These are phyloP conservation scores for Orbilia blumenaviensis DNA, from an alignment of 2,329 filamentous ascomycete species.

Conservation along the genomic window DNA sequence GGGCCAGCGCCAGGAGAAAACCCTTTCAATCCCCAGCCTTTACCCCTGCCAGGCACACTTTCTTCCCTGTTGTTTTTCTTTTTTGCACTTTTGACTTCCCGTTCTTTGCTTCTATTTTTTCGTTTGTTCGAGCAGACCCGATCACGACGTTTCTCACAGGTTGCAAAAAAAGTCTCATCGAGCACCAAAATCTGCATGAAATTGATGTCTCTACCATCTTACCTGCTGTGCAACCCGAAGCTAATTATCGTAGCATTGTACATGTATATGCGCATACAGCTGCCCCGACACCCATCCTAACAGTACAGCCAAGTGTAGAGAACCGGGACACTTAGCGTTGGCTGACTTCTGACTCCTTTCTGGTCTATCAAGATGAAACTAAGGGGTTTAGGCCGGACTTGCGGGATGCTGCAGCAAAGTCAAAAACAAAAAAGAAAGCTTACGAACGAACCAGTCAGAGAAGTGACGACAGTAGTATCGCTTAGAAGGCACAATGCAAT, in stretches of 20 bases:
- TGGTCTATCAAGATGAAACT: constrained; percentile 52
- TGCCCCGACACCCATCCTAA: constrained; percentile 9
- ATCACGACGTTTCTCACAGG: constrained; percentile 34
- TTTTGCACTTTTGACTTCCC: constrained; percentile 50
- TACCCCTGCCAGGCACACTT: constrained; percentile 45
- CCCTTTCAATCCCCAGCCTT: not conserved
- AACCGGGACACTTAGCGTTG: constrained; percentile 1
- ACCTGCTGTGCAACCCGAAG: constrained; percentile 41
- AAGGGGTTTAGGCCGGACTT: constrained; percentile 34
- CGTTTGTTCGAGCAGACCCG: not conserved
- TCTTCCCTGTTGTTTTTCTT: constrained; percentile 17
- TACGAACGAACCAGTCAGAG: not conserved
- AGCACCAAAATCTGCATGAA: constrained; percentile 30
- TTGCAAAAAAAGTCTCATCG: constrained; percentile 5
- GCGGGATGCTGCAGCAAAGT: constrained; percentile 13
- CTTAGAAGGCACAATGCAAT: constrained; percentile 11
- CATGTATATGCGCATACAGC: too few relatives aligned
- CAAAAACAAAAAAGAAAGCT: constrained; percentile 13
- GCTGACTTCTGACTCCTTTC: constrained; percentile 13
- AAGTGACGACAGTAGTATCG: constrained; percentile 28
- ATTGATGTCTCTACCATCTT: constrained; percentile 34
- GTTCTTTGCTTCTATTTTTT: constrained; percentile 48
- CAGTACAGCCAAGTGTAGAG: not conserved
- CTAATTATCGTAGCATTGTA: constrained; percentile 36
- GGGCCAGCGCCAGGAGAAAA: constrained; percentile 38